Evolutionary conservation across 805 yeast genomes (phyloP).

Genomic region (Ogataea paradorogensis): DNA sequence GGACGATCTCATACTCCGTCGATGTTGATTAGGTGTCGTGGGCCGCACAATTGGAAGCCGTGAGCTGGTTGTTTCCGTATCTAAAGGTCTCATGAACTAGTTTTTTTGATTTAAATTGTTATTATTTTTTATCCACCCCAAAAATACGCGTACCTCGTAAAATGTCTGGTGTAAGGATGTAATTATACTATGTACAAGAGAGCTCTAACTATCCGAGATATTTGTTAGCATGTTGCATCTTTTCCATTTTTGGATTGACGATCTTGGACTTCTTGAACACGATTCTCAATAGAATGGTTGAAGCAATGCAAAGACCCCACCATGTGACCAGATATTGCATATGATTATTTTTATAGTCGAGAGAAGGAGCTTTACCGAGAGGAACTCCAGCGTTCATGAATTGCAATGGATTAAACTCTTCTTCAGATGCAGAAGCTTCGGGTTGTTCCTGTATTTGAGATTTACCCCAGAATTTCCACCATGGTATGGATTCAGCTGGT

Average conservation of each 20-base stretch:
- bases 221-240: constrained; percentile 47
- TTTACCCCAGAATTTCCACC: constrained; percentile 32
- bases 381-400: constrained; percentile 85
- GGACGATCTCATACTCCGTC: constrained; percentile 16
- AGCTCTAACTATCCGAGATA: constrained; percentile 34
- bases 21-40: constrained; percentile 18
- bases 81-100: constrained; percentile 1
- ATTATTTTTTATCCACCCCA: not conserved
- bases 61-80: constrained; percentile 4
- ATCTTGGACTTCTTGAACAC: constrained; percentile 44
- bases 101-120: not conserved
- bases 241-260: constrained; percentile 42
- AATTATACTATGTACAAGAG: not conserved
- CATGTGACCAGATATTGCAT: constrained; percentile 90
- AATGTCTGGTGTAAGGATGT: constrained; percentile 7
- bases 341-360: constrained; percentile 84
- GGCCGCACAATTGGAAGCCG: constrained; percentile 23
- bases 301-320: constrained; percentile 82
- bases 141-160: not conserved
- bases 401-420: constrained; percentile 52
- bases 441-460: not conserved
- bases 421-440: constrained; percentile 18
- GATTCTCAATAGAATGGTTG: constrained; percentile 60
- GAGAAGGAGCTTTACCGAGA: constrained; percentile 74
- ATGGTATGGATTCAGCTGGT: constrained; percentile 4